A percentile compares a stretch with the other conserved stretches of the same genome.
These are phyloP conservation scores for Tuber magnatum DNA, from an alignment of 495 filamentous ascomycete species.

Conservation along the genomic window DNA sequence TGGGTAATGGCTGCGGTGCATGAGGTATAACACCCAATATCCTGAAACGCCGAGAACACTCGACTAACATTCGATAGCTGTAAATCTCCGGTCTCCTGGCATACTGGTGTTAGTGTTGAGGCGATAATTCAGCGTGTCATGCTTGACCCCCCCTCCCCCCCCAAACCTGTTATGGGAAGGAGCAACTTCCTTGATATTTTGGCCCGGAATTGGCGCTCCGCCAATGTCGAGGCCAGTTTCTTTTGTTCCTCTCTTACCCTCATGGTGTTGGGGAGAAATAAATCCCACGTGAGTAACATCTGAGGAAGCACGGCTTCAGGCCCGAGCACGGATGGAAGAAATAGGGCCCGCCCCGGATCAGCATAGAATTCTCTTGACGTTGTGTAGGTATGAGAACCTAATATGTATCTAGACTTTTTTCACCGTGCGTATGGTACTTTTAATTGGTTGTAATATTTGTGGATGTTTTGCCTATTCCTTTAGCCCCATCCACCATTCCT, in stretches of 20 bases:
- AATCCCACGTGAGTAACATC: not conserved
- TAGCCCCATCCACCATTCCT: not conserved
- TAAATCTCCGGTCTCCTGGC: not conserved
- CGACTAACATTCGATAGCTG: not conserved
- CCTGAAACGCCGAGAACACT: not conserved
- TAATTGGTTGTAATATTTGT: not conserved
- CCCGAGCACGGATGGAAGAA: not conserved
- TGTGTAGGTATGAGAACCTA: not conserved
- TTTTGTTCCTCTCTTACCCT: not conserved
- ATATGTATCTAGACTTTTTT: not conserved
- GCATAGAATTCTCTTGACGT: not conserved
- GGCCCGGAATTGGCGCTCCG: not conserved
- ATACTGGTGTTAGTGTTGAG: not conserved
- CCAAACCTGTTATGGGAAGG: not conserved
- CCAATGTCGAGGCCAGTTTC: not conserved
- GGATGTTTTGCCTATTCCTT: not conserved
- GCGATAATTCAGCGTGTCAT: not conserved
- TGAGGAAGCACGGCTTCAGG: not conserved
- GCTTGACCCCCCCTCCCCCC: not conserved
- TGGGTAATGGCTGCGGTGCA: not conserved
- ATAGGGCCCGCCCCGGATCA: not conserved
- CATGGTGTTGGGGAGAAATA: not conserved
- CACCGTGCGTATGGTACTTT: not conserved
- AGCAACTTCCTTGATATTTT: not conserved
- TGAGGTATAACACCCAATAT: not conserved